Evolutionary conservation across 306 rosid species (phyloP), one percentile per base, ranked within the genome.

Genomic region (Prunus fruticosa): DNA sequence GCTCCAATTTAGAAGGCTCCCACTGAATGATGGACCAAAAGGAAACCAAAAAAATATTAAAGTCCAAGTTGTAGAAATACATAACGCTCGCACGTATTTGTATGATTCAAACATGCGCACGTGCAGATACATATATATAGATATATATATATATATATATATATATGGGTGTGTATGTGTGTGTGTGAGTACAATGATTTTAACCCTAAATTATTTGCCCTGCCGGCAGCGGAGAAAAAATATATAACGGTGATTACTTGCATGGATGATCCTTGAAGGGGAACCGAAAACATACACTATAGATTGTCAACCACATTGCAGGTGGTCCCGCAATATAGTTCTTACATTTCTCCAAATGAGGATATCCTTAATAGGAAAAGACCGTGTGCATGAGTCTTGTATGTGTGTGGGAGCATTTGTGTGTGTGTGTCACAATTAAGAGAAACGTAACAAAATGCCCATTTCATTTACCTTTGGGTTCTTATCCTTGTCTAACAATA

Each of bases 401-500:
- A 49, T 15, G 53, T 1, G 52, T 49, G 19, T 5, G 2, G 53
- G 53, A 0, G 2, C 14, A 15, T 15, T 15, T 11, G 53, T 52
- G 58, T 52, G 57, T 52, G 57, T 52, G 58, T 18, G 58, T 62
- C 67, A 28, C 52, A 47, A 47, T 11, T 13, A 11, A 38, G 14
- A 41, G 20, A 72, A 50, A 73, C 16, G 51, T 74, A 56, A 51
- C 1, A 38, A 63, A 64, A 25, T 34, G 32, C 8, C 64, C 28
- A 70, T 38, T 38, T 12, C 34, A 61, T 61, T 11, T 78, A 93
- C 98, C 98, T 92, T 92, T 3, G 99, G 99, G 68, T 92, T 95
- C 85, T 75, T 88, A 76, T 95, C 97, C 74, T 95, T 92, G 74
- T 92, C 99, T 77, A 89, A 64, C 74, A 95, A 76, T 83, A 95